Evolutionary conservation across 2,329 filamentous ascomycete genomes (phyloP), one percentile per base, ranked within the genome.

Genomic region (Xylaria digitata): DNA sequence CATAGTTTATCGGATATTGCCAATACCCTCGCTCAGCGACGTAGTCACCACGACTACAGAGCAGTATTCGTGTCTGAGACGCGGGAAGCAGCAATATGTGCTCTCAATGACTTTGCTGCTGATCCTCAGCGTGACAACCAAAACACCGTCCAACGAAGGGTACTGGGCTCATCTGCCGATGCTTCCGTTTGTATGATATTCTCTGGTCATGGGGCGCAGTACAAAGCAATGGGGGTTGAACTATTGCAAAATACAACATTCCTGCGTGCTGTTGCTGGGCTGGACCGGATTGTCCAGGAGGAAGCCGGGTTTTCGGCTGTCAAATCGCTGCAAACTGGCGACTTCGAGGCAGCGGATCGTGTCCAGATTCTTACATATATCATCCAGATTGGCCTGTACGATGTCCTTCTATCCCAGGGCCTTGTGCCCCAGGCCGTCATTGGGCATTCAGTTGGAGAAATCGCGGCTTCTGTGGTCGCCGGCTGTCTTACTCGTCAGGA

Each of bases 171-270:
- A 2, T n/a, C 59, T 9, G 37, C 37, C 13, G 40, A 46, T 19
- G 6, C 40, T 53, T 65, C 6, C 68, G 61, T 21, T 73, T 70
- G 23, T 70, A 61, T 26, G 65, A 74, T 82, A 0, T 82, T 82
- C 67, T 80, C 80, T 0, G 81, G 81, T 0, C 81, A 83, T 53
- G 81, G 81, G 32, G 80, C 80, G 1, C 81, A 82, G 54, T 82
- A 79, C 78, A 58, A 68, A 0, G 74, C 75, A 2, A 83, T 82
- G 81, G 80, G 80, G 7, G 73, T 74, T 8, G 77, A 80, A 34
- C 74, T 83, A 0, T 46, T 82, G 19, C 43, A 71, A 1, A 66
- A 73, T n/a, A 50, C 69, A 7, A 53, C 72, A 2, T 80, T 80
- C 67, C 45, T 40, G 7, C 32, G 73, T 17, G 58, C 75, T 1